Conservation (phyloP, 768 basidiomycete species). For the Sporobolomyces phaffii region DNA sequence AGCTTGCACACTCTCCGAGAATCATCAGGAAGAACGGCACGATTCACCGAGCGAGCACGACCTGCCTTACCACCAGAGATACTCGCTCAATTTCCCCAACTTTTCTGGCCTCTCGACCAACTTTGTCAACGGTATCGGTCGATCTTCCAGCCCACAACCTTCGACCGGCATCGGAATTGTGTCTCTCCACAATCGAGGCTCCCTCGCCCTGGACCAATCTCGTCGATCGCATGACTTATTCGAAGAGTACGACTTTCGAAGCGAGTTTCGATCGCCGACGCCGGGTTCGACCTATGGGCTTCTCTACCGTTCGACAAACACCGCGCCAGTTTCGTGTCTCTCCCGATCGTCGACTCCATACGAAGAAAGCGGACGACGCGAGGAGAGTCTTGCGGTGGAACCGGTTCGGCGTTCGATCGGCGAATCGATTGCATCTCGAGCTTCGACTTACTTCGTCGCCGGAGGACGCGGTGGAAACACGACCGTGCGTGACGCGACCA, state of each 20-base stretch:
- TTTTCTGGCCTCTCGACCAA: conserved; percentile 28
- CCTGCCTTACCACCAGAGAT: conserved; percentile 1
- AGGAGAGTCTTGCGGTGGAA: not conserved
- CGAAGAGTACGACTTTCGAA: not conserved
- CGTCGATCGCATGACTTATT: conserved; percentile 3
- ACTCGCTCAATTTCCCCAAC: conserved; percentile 28
- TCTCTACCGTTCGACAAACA: conserved; percentile 9
- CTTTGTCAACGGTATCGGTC: conserved; percentile 25
- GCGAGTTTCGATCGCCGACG: conserved; percentile 28
- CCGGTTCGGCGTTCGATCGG: conserved; percentile 1
- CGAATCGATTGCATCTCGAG: conserved; percentile 16
- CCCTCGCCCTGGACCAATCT: not conserved
- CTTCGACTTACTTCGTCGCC: conserved; percentile 15
- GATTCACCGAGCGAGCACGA: not conserved
- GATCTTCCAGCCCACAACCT: not conserved
- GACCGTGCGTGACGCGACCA: conserved; percentile 11
- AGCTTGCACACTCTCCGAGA: not conserved
- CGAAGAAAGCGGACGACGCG: not conserved
- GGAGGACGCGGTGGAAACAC: conserved; percentile 16
- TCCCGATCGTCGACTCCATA: not conserved
- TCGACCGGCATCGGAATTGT: not conserved
- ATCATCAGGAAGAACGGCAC: not conserved
- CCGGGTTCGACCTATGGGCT: conserved; percentile 23
- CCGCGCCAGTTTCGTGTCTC: not conserved
- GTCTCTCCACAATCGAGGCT: not conserved